phyloP scores from a whole-genome alignment of 495 filamentous ascomycete species.

The Penicillium psychrofluorescens region DNA sequence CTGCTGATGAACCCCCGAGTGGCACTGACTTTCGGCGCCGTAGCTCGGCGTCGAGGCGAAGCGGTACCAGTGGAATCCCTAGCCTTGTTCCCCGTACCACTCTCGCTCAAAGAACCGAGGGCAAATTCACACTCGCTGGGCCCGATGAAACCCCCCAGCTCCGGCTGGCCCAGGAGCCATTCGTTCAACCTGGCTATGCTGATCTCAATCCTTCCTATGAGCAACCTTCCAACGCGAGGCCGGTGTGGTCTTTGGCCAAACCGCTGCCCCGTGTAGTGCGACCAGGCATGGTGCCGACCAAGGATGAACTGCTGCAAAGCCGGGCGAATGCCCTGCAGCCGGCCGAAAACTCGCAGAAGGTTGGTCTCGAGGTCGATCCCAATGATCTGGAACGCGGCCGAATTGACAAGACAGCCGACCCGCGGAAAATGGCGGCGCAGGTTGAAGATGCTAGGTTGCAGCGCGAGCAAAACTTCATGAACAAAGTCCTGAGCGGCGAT shows the following conservation, averaged over 20 bases:
- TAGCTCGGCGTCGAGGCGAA: constrained; percentile 15
- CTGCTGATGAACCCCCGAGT: constrained; percentile 1
- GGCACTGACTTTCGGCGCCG: constrained; percentile 12
- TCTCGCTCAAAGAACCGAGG: constrained; percentile 23
- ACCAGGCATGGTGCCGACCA: constrained; percentile 36
- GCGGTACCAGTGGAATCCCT: constrained; percentile 7
- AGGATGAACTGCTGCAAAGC: constrained; percentile 26
- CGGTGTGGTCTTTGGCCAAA: constrained; percentile 43
- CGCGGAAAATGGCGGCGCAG: constrained; percentile 35
- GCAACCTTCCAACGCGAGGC: constrained; percentile 29
- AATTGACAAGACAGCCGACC: constrained; percentile 23
- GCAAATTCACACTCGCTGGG: constrained; percentile 31
- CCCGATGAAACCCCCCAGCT: constrained; percentile 30
- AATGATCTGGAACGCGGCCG: constrained; percentile 31
- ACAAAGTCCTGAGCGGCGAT: constrained; percentile 28
- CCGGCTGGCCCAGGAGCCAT: constrained; percentile 29
- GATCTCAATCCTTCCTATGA: constrained; percentile 41
- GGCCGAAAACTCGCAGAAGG: constrained; percentile 26
- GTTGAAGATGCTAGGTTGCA: constrained; percentile 36
- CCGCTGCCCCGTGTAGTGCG: constrained; percentile 43
- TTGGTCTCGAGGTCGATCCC: constrained; percentile 30
- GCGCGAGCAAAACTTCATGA: constrained; percentile 33
- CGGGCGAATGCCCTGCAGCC: constrained; percentile 22
- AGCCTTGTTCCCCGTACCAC: constrained; percentile 25
- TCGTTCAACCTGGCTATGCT: constrained; percentile 36